These are phyloP conservation scores for Elongisporangium anandrum DNA, from an alignment of 352 stramenopile species.

Conservation along the genomic window DNA sequence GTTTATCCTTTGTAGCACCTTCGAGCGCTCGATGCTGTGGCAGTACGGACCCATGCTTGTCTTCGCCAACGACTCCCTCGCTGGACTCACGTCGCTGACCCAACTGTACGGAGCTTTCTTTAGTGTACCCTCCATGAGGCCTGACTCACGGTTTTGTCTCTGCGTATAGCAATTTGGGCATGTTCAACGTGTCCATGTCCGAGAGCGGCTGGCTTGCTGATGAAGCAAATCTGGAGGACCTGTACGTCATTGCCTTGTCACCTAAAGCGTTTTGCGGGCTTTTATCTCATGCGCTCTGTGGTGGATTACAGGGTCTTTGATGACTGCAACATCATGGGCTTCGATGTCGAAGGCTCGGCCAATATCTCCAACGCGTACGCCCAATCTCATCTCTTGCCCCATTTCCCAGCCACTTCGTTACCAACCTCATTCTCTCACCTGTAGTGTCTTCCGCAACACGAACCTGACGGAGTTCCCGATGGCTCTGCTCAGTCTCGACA, in stretches of 20 bases:
- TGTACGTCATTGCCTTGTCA: too few relatives aligned
- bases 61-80: conserved; percentile 11
- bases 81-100: conserved; percentile 21
- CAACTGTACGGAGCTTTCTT: conserved; percentile 14
- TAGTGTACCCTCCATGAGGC: not conserved
- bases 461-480: conserved; percentile 40
- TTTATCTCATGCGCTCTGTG: not conserved
- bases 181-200: conserved; percentile 37
- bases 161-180: conserved; percentile 20
- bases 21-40: conserved; percentile 9
- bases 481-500: conserved; percentile 27
- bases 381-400: not conserved
- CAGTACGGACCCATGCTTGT: conserved; percentile 14
- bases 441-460: conserved; percentile 30
- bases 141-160: not conserved
- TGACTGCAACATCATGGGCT: conserved; percentile 22
- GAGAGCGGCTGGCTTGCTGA: conserved; percentile 28
- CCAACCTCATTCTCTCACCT: not conserved
- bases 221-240: conserved; percentile 19
- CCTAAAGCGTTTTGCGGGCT: too few relatives aligned
- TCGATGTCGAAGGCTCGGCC: conserved; percentile 22
- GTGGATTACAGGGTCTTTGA: conserved; percentile 37
- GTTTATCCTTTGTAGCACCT: conserved; percentile 1
- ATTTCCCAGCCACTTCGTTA: not conserved
- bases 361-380: conserved; percentile 38